Evolutionary conservation across 495 filamentous ascomycete species (phyloP).

Genomic region (Diplogelasinospora grovesii): DNA sequence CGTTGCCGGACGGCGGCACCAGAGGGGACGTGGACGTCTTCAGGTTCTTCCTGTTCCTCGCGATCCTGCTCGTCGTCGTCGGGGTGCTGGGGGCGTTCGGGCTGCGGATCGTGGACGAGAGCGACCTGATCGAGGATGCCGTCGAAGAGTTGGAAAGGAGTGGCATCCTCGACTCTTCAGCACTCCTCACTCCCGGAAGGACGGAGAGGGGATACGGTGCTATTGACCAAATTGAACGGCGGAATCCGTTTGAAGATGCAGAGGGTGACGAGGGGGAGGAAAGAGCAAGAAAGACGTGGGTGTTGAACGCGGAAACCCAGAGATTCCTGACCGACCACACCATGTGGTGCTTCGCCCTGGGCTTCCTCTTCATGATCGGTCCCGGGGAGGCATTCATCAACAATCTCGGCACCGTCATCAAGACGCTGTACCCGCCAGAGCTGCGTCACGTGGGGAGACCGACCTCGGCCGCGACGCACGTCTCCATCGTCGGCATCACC

Average conservation of each 20-base stretch:
- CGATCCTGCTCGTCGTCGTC: slow-evolving; percentile 54
- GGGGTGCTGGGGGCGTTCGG: slow-evolving; percentile 69
- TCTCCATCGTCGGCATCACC: slow-evolving; percentile 83
- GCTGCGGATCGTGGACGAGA: slow-evolving; percentile 55
- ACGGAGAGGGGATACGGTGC: slow-evolving; percentile 33
- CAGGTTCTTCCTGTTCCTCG: slow-evolving; percentile 77
- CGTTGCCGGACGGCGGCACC: slow-evolving; percentile 50
- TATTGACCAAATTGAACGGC: slow-evolving; percentile 25
- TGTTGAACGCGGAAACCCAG: slow-evolving; percentile 81
- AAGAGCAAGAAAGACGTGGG: slow-evolving; percentile 68
- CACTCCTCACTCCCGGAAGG: slow-evolving; percentile 27
- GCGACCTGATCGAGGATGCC: slow-evolving; percentile 76
- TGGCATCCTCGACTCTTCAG: slow-evolving; percentile 62
- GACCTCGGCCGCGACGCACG: slow-evolving; percentile 75
- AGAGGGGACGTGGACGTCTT: slow-evolving; percentile 80
- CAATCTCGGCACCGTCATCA: slow-evolving; percentile 90
- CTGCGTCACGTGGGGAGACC: slow-evolving; percentile 39
- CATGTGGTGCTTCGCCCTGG: slow-evolving; percentile 90
- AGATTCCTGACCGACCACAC: slow-evolving; percentile 78
- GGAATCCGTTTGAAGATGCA: slow-evolving; percentile 23
- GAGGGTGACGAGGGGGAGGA: slow-evolving; percentile 58
- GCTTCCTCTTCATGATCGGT: slow-evolving; percentile 90
- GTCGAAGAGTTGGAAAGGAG: slow-evolving; percentile 79
- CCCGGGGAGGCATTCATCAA: slow-evolving; percentile 97
- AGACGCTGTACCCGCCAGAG: slow-evolving; percentile 65